Conservation (phyloP, 345 rosid species). For the Cardamine chenopodiifolia region DNA sequence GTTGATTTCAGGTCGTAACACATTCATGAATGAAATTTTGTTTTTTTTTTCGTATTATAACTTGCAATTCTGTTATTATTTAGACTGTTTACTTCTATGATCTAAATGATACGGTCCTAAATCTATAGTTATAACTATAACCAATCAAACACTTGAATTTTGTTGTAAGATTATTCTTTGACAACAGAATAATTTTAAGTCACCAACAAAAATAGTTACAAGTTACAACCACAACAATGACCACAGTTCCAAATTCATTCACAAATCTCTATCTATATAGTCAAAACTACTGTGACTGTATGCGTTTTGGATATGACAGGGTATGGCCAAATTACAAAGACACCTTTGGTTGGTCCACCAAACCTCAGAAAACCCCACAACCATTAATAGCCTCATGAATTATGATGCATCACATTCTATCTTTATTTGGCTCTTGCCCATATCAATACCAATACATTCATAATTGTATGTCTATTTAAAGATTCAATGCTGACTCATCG, state of each 20-base stretch:
- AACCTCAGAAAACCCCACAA: slow-evolving; percentile 20
- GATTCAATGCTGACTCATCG: slow-evolving; percentile 8
- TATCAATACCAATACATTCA: slow-evolving; percentile 11
- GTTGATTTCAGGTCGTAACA: neutral
- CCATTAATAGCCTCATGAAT: slow-evolving; percentile 29
- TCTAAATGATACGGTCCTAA: neutral
- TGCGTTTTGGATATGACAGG: slow-evolving; percentile 18
- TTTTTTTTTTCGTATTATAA: neutral
- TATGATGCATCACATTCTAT: slow-evolving; percentile 34
- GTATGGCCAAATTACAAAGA: slow-evolving; percentile 23
- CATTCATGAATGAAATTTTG: neutral
- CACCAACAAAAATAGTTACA: neutral
- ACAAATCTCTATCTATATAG: neutral
- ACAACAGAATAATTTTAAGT: neutral
- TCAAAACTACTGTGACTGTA: neutral
- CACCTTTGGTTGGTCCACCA: slow-evolving; percentile 35
- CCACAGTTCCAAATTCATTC: neutral
- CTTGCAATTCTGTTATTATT: neutral
- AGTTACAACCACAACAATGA: neutral
- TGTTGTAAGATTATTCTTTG: neutral
- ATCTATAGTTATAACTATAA: neutral
- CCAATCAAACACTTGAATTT: neutral
- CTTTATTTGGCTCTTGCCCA: slow-evolving; percentile 12
- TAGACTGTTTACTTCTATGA: neutral
- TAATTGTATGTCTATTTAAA: slow-evolving; percentile 34